A percentile compares a stretch with the other conserved stretches of the same genome.
Evolutionary conservation across 139 green algal species (phyloP).

Genomic region (Chlorella sp.): DNA sequence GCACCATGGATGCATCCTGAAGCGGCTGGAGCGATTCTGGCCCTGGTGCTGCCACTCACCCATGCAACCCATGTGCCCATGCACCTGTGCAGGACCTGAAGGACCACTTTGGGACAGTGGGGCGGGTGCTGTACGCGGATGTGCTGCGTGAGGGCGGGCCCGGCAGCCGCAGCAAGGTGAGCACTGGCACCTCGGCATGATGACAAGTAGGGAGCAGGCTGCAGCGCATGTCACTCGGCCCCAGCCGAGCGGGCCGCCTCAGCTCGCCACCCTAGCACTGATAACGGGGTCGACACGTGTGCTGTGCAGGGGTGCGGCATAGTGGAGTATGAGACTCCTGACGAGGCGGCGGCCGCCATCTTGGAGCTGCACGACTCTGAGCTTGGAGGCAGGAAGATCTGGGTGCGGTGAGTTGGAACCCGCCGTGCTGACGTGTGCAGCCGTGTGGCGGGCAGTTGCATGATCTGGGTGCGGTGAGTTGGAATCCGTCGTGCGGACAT

Average conservation of each 20-base stretch:
- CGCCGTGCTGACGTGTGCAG: no score
- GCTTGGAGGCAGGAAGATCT: slow-evolving; percentile 45
- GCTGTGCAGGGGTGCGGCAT: slow-evolving; percentile 71
- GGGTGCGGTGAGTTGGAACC: background rate
- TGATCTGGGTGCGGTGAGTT: no score
- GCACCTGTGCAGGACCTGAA: slow-evolving; percentile 13
- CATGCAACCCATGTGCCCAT: background rate
- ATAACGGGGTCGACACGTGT: no score
- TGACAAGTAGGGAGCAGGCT: background rate
- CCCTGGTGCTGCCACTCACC: background rate
- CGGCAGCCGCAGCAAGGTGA: slow-evolving; percentile 39
- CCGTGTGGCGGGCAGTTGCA: no score
- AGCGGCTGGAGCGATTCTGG: no score
- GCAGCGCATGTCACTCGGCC: background rate
- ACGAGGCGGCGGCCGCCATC: slow-evolving; percentile 73
- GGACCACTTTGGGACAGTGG: slow-evolving; percentile 60
- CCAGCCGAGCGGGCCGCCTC: no score
- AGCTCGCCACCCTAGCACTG: background rate
- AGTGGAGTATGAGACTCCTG: slow-evolving; percentile 80
- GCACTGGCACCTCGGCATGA: background rate
- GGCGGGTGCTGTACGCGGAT: slow-evolving; percentile 45
- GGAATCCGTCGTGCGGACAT: no score
- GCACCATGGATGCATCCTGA: no score
- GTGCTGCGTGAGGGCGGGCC: slow-evolving; percentile 44
- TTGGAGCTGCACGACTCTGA: slow-evolving; percentile 65